Conservation (phyloP, 176 grass and related monocot species). For the Eleusine indica region DNA sequence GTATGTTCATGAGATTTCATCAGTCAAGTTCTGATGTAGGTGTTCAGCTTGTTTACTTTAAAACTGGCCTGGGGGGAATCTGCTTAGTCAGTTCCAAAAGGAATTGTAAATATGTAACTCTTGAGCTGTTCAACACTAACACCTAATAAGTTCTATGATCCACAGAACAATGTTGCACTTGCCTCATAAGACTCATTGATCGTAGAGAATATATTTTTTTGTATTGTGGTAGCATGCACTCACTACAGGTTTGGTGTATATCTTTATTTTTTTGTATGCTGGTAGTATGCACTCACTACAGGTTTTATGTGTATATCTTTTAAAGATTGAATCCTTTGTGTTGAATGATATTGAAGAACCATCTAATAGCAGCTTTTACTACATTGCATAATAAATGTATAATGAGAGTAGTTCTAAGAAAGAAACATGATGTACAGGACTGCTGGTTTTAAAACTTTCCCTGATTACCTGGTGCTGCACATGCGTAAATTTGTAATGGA, state of each 20-base stretch:
- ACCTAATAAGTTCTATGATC: neutral
- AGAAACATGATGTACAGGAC: slow-evolving; percentile 49
- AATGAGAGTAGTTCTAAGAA: slow-evolving; percentile 4
- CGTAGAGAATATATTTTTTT: neutral
- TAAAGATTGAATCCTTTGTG: neutral
- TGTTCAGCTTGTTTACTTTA: slow-evolving; percentile 7
- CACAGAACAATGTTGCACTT: neutral
- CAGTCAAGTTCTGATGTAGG: neutral
- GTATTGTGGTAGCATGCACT: neutral
- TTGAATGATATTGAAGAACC: neutral
- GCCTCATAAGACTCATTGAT: neutral
- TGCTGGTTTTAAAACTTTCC: slow-evolving; percentile 81
- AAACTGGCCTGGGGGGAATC: neutral
- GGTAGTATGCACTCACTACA: neutral
- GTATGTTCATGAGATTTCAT: neutral
- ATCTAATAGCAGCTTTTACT: neutral
- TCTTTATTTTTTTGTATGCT: slow-evolving; percentile 16
- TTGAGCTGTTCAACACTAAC: neutral
- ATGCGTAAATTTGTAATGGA: slow-evolving; percentile 99
- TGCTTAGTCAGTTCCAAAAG: neutral
- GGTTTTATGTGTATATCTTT: neutral
- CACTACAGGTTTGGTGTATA: neutral
- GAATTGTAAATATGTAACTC: slow-evolving; percentile 1
- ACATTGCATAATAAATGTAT: neutral
- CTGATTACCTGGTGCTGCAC: slow-evolving; percentile 94